Conservation (phyloP, 208 protist genomes). For the Trypanosoma lewisi region DNA sequence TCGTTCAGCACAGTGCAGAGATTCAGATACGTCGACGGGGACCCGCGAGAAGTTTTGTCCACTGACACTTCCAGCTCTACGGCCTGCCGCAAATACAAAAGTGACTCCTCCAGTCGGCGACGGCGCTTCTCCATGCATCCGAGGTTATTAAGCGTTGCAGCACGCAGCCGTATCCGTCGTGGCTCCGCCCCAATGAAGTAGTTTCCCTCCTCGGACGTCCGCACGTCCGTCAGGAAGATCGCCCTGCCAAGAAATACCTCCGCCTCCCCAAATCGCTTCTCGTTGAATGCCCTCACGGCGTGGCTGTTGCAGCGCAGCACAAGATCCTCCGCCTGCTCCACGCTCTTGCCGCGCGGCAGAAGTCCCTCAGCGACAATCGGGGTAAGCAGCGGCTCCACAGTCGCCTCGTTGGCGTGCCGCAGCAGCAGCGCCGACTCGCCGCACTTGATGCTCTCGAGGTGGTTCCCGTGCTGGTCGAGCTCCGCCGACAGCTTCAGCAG, state of each 20-base stretch:
- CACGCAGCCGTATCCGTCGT: conserved; percentile 64
- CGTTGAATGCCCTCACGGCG: conserved; percentile 69
- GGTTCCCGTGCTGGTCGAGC: conserved; percentile 72
- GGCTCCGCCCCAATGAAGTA: conserved; percentile 39
- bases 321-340: conserved; percentile 53
- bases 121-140: conserved; percentile 87
- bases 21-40: conserved; percentile 81
- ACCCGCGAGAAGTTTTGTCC: conserved; percentile 28
- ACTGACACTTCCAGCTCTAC: conserved; percentile 51
- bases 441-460: conserved; percentile 70
- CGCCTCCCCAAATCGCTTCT: conserved; percentile 49
- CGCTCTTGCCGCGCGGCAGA: neutral
- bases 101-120: conserved; percentile 42
- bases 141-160: conserved; percentile 87
- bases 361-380: conserved; percentile 22
- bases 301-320: conserved; percentile 80
- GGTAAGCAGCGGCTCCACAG: conserved; percentile 25
- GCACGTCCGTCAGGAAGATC: conserved; percentile 71
- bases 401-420: conserved; percentile 33
- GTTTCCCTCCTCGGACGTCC: conserved; percentile 15
- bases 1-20: conserved; percentile 84
- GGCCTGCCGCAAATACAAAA: conserved; percentile 66
- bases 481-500: conserved; percentile 48
- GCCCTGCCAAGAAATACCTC: conserved; percentile 73
- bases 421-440: conserved; percentile 72